phyloP scores from a whole-genome alignment of 768 basidiomycete genomes.

The Sporobolomyces phaffii region DNA sequence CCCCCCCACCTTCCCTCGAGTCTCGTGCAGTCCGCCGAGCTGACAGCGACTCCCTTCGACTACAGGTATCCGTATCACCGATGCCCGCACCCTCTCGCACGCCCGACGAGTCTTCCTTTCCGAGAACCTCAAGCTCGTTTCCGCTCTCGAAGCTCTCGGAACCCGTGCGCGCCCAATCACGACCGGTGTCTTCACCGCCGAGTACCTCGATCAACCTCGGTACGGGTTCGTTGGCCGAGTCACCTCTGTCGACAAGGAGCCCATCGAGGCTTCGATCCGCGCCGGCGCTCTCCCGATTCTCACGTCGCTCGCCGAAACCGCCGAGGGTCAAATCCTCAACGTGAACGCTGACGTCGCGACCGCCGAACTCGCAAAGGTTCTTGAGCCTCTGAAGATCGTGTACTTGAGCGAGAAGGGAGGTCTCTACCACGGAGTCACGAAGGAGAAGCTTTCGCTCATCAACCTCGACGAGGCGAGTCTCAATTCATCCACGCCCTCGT shows the following conservation, averaged over 20 bases:
- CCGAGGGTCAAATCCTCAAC: constrained; percentile 96
- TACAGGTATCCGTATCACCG: constrained; percentile 86
- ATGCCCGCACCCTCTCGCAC: constrained; percentile 86
- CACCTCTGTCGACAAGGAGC: constrained; percentile 87
- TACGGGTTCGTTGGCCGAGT: constrained; percentile 95
- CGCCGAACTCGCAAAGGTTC: constrained; percentile 92
- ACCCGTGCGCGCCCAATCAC: constrained; percentile 97
- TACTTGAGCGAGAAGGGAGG: constrained; percentile 98
- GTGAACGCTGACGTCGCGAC: constrained; percentile 99
- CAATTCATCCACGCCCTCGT: constrained; percentile 49
- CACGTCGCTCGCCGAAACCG: constrained; percentile 86
- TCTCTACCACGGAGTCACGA: constrained; percentile 92
- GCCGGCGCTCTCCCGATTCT: constrained; percentile 94
- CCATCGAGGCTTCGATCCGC: constrained; percentile 91
- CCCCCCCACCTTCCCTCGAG: not conserved
- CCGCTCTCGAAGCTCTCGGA: constrained; percentile 84
- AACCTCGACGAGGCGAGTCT: constrained; percentile 73
- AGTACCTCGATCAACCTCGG: constrained; percentile 88
- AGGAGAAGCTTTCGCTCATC: constrained; percentile 91
- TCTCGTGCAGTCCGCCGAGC: too few relatives aligned
- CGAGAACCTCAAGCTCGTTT: constrained; percentile 91
- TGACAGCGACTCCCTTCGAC: not conserved
- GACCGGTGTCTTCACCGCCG: constrained; percentile 93
- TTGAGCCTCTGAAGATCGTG: constrained; percentile 97
- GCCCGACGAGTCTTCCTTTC: constrained; percentile 95